Conservation (phyloP, 257 asterid species). For the Fraxinus quadrangulata region DNA sequence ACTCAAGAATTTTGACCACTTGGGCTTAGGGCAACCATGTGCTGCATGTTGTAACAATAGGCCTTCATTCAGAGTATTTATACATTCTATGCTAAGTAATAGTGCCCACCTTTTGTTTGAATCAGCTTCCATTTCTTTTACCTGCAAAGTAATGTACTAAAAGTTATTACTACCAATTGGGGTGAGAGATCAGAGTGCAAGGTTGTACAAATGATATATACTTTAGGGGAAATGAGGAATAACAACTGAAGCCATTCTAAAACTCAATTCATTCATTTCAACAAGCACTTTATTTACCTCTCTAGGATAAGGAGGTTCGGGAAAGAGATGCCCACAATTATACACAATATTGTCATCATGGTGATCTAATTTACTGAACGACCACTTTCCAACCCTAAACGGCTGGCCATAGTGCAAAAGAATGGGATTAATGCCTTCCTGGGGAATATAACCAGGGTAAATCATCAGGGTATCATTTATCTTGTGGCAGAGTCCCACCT, state of each 20-base stretch:
- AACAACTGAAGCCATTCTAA: not conserved
- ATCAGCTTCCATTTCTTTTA: constrained; percentile 64
- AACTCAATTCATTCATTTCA: constrained; percentile 10
- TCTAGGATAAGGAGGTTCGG: constrained; percentile 95
- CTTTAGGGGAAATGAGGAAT: not conserved
- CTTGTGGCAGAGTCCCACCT: constrained; percentile 97
- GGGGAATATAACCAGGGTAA: constrained; percentile 88
- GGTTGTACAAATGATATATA: not conserved
- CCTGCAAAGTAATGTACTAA: constrained; percentile 41
- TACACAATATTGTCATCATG: constrained; percentile 86
- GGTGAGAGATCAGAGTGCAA: not conserved
- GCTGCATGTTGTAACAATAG: constrained; percentile 73
- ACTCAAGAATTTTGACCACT: constrained; percentile 87
- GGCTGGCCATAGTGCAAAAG: constrained; percentile 94
- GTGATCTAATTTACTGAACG: constrained; percentile 81
- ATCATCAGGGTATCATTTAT: constrained; percentile 87
- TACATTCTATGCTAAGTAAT: constrained; percentile 70
- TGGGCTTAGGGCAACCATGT: constrained; percentile 78
- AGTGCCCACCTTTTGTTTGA: constrained; percentile 63
- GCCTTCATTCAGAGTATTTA: constrained; percentile 84
- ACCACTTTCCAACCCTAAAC: constrained; percentile 86
- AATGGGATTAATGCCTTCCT: constrained; percentile 83
- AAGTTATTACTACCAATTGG: not conserved
- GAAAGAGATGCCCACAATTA: constrained; percentile 86
- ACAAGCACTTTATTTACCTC: constrained; percentile 57